phyloP scores from a whole-genome alignment of 1,284 basidiomycete species.

The Sanguinoderma infundibulare region DNA sequence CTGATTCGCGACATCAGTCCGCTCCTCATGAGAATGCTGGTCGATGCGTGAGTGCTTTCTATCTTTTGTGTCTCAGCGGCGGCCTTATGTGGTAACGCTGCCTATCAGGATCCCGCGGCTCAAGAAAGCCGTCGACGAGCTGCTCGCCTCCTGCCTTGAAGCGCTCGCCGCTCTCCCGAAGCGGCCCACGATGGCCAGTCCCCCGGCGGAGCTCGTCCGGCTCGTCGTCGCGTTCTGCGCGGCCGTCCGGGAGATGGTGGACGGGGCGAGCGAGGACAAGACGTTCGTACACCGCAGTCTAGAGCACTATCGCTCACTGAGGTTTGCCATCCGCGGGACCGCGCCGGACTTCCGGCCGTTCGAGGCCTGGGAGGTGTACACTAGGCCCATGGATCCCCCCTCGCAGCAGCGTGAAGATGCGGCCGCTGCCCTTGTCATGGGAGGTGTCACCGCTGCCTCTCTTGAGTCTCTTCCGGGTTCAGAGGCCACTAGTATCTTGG shows the following conservation, averaged over 20 bases:
- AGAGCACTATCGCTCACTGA: slow-evolving; percentile 37
- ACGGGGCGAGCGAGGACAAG: slow-evolving; percentile 40
- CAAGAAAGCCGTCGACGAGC: slow-evolving; percentile 39
- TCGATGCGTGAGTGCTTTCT: slow-evolving; percentile 48
- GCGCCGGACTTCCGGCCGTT: slow-evolving; percentile 43
- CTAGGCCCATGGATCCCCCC: background rate
- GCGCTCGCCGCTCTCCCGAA: slow-evolving; percentile 47
- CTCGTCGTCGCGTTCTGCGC: slow-evolving; percentile 49
- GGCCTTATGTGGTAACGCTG: background rate
- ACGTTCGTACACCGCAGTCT: slow-evolving; percentile 41
- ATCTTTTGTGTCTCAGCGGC: background rate
- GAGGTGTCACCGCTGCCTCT: background rate
- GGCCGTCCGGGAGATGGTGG: slow-evolving; percentile 40
- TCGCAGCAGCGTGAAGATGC: slow-evolving; percentile 20
- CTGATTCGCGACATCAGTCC: slow-evolving; percentile 55
- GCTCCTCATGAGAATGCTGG: slow-evolving; percentile 54
- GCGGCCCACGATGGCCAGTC: slow-evolving; percentile 41
- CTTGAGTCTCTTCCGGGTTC: background rate
- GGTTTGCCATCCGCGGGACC: slow-evolving; percentile 40
- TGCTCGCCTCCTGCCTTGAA: slow-evolving; percentile 39
- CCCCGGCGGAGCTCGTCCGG: slow-evolving; percentile 45
- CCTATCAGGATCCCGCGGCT: slow-evolving; percentile 52
- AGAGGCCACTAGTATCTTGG: background rate
- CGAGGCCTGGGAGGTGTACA: background rate
- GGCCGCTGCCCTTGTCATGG: slow-evolving; percentile 5